Percentiles rank a stretch among this genome's conserved stretches.
Conservation (phyloP, 202 grass and related monocot genomes). For the Alloteropsis angusta region DNA sequence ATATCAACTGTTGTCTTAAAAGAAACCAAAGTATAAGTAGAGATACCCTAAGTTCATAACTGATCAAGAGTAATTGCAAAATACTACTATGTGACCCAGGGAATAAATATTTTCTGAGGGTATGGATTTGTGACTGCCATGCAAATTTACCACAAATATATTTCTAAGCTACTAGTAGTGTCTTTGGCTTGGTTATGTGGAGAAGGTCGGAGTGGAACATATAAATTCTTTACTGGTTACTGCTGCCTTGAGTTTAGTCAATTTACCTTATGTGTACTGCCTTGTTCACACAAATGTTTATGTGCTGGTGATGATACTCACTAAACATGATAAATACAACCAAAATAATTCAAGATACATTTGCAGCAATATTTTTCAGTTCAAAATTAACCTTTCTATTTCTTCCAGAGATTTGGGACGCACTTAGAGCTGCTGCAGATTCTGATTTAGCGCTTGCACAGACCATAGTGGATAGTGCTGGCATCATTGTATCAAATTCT, state of each 20-base stretch:
- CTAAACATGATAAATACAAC: neutral
- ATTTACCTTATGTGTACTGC: neutral
- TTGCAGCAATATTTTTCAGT: neutral
- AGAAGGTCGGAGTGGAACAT: neutral
- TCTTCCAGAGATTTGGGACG: constrained; percentile 86
- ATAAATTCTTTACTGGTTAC: neutral
- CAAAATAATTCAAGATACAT: neutral
- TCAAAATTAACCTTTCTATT: constrained; percentile 2
- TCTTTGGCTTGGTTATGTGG: neutral
- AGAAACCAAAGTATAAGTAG: neutral
- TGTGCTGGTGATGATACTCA: neutral
- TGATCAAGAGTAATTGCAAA: neutral
- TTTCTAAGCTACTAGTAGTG: neutral
- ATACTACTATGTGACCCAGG: neutral
- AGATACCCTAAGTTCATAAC: neutral
- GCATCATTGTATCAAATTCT: constrained; percentile 75
- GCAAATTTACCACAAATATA: neutral
- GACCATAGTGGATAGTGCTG: constrained; percentile 82
- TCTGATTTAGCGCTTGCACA: constrained; percentile 68
- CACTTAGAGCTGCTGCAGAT: constrained; percentile 78
- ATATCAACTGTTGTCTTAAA: neutral
- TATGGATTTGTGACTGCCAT: neutral
- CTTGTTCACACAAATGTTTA: constrained; percentile 5
- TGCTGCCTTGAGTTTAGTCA: neutral
- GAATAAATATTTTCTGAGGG: neutral